Conservation (phyloP, 2,329 filamentous ascomycete species). For the Neodidymelliopsis sp. region DNA sequence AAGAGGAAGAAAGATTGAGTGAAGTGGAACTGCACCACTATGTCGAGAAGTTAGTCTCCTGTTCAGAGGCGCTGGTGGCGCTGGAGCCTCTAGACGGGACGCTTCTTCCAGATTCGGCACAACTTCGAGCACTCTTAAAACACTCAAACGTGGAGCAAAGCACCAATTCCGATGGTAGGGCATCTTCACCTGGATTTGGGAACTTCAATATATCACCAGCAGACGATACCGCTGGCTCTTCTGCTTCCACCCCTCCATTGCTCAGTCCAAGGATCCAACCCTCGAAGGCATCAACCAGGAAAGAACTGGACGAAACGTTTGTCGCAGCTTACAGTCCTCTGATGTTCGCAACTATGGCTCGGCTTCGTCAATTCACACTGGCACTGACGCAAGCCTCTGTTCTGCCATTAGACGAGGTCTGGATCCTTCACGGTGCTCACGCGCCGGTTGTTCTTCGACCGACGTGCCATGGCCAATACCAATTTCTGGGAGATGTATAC, state of each 20-base stretch:
- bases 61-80: neutral
- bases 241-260: neutral
- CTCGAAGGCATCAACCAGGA: neutral
- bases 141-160: neutral
- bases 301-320: neutral
- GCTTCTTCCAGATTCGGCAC: neutral
- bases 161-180: neutral
- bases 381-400: neutral
- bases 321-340: neutral
- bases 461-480: neutral
- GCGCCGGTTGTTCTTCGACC: neutral
- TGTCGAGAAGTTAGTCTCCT: neutral
- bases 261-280: neutral
- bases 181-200: neutral
- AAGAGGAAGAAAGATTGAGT: neutral
- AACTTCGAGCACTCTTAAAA: neutral
- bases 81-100: neutral
- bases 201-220: neutral
- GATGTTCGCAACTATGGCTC: neutral
- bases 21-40: neutral
- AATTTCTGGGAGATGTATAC: neutral
- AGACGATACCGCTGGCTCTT: neutral
- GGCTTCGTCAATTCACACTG: neutral
- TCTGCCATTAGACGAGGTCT: neutral
- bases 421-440: neutral